Evolutionary conservation across 768 basidiomycete genomes (phyloP).

Genomic region (Tricholoma matsutake): DNA sequence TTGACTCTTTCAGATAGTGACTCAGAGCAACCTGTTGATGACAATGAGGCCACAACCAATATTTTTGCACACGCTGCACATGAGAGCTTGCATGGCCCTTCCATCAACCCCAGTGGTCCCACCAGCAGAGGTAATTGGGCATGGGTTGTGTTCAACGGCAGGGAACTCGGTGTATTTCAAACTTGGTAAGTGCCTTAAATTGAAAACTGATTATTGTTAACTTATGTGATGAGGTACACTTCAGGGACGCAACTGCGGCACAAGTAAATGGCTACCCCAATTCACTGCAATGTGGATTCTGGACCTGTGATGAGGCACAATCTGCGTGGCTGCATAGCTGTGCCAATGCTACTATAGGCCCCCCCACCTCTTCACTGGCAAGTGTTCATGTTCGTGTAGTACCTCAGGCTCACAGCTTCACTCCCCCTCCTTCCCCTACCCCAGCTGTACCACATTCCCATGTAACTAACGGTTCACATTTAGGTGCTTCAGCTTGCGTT

Average conservation of each 20-base stretch:
- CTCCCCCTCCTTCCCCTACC: not conserved
- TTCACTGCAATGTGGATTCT: not conserved
- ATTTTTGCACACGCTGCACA: not conserved
- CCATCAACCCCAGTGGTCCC: not conserved
- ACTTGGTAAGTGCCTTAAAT: constrained; percentile 4
- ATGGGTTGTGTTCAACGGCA: constrained; percentile 1
- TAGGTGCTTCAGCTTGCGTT: not conserved
- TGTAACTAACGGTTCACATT: not conserved
- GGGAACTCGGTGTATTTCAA: not conserved
- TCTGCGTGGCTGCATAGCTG: not conserved
- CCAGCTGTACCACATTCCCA: not conserved
- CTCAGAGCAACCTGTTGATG: not conserved
- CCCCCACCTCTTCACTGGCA: not conserved
- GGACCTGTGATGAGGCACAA: not conserved
- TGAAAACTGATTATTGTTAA: constrained; percentile 1
- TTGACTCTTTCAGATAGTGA: too few species aligned
- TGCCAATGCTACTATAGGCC: not conserved
- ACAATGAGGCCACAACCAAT: not conserved
- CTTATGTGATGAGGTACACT: not conserved
- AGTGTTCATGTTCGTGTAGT: not conserved
- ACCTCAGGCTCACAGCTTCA: not conserved
- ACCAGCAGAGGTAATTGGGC: not conserved
- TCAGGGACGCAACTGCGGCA: not conserved
- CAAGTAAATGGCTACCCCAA: not conserved
- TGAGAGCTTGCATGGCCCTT: not conserved